phyloP scores from a whole-genome alignment of 2,329 filamentous ascomycete genomes.

The Beauveria varroae region DNA sequence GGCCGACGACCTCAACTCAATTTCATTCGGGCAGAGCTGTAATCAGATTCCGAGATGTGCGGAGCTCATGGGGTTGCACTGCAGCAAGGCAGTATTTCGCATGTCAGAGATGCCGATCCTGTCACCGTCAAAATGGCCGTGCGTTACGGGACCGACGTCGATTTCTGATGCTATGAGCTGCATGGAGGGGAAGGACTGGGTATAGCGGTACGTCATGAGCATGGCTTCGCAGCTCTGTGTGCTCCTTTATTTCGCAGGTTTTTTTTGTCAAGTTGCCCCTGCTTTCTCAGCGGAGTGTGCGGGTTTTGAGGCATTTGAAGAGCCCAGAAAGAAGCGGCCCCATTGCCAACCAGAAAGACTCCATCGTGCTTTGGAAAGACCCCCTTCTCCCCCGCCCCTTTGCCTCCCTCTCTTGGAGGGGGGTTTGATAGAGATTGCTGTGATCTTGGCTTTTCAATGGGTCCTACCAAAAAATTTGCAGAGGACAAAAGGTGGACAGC shows the following conservation, averaged over 20 bases:
- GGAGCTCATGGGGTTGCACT: neutral
- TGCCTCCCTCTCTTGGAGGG: too few relatives aligned
- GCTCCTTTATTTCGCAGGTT: neutral
- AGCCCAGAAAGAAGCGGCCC: neutral
- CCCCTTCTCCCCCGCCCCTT: too few relatives aligned
- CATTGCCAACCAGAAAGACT: too few relatives aligned
- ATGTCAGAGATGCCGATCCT: neutral
- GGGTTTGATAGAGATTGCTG: too few relatives aligned
- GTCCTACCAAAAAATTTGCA: too few relatives aligned
- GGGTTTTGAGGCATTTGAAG: too few relatives aligned
- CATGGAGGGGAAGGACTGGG: neutral
- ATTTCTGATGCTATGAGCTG: neutral
- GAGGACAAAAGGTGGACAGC: too few relatives aligned
- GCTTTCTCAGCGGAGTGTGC: too few relatives aligned
- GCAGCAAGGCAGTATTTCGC: neutral
- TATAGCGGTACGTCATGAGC: neutral
- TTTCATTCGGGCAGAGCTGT: neutral
- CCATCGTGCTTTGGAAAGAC: too few relatives aligned
- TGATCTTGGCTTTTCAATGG: too few relatives aligned
- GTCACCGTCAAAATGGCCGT: neutral
- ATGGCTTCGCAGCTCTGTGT: neutral
- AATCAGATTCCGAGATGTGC: neutral
- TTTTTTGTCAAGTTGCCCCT: neutral
- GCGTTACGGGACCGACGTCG: neutral
- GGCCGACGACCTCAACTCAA: neutral